A percentile compares a stretch with the other conserved stretches of the same genome.
Evolutionary conservation across 495 filamentous ascomycete genomes (phyloP).

Genomic region (Penicillium salamii): DNA sequence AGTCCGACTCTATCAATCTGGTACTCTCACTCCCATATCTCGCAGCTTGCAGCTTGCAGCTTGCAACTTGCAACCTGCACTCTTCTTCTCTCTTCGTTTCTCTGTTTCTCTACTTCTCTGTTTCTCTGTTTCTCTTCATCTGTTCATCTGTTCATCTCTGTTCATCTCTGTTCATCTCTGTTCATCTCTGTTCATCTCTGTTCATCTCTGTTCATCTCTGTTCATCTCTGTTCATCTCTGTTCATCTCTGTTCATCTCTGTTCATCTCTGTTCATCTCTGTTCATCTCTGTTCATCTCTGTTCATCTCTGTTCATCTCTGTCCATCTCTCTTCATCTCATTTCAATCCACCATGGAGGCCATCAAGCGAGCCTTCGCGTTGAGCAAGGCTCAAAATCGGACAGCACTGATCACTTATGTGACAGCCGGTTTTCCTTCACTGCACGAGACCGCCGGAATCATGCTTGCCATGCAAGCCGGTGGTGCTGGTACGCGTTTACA

Average conservation of each 20-base stretch:
- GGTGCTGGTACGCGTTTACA: constrained; percentile 61
- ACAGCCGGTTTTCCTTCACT: constrained; percentile 80
- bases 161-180: too few species aligned
- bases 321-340: neutral
- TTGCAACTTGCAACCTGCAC: too few species aligned
- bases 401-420: constrained; percentile 82
- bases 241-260: neutral
- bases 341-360: constrained; percentile 43
- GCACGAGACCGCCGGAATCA: constrained; percentile 66
- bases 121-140: too few species aligned
- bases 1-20: too few species aligned
- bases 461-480: constrained; percentile 83
- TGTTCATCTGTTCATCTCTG: too few species aligned
- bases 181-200: too few species aligned
- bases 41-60: too few species aligned
- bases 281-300: neutral
- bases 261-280: neutral
- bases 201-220: too few species aligned
- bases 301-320: neutral
- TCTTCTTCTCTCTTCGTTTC: too few species aligned
- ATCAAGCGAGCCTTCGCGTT: constrained; percentile 72
- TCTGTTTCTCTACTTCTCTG: too few species aligned
- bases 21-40: too few species aligned
- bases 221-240: neutral
- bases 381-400: constrained; percentile 58